Evolutionary conservation across 2,329 filamentous ascomycete species (phyloP), one percentile per base, ranked within the genome.

Genomic region (Fusarium ramigenum): DNA sequence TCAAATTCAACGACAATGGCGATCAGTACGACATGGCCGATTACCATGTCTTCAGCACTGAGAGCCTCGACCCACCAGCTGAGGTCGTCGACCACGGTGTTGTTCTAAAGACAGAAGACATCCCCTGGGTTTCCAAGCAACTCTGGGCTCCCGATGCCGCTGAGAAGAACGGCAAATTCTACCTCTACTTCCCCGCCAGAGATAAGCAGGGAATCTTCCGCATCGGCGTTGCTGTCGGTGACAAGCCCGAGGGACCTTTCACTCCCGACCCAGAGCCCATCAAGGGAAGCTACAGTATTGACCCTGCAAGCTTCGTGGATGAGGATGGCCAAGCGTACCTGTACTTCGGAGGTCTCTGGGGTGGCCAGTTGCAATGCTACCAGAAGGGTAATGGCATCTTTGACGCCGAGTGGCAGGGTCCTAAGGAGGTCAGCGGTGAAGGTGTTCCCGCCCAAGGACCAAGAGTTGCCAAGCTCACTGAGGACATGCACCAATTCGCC

Each of bases 1-100:
- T 94, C 80, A 65, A 88, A 64, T 91, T 92, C 85, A 95, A 95
- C 84, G 93, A 95, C 86, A 94, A 94, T 86, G 93, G 93, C 79
- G 93, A 94, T 83, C 93, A 95, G 80, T 95, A 94, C 81, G 93
- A 94, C 84, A 95, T 95, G 93, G 87, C 84, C 63, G 93, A 95
- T 84, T 95, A 95, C 86, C 93, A 95, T 82, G 93, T 95, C 80
- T 91, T 95, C 82, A 91, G 88, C 73, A 83, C 83, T 32, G 75
- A 81, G 16, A 84, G 83, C 34, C 82, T 89, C 65, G 87, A 89
- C 62, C 84, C 86, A 4, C 83, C 89, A 30, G 87, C 86, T 68
- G 84, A 85, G 23, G 91, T 94, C 5, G 91, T 87, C 25, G 93
- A 95, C 83, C 93, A 95, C 83, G 93, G 93, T 77, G 85, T 93